These are phyloP conservation scores for Mycena galericulata DNA, from an alignment of 768 basidiomycete species.

Conservation along the genomic window DNA sequence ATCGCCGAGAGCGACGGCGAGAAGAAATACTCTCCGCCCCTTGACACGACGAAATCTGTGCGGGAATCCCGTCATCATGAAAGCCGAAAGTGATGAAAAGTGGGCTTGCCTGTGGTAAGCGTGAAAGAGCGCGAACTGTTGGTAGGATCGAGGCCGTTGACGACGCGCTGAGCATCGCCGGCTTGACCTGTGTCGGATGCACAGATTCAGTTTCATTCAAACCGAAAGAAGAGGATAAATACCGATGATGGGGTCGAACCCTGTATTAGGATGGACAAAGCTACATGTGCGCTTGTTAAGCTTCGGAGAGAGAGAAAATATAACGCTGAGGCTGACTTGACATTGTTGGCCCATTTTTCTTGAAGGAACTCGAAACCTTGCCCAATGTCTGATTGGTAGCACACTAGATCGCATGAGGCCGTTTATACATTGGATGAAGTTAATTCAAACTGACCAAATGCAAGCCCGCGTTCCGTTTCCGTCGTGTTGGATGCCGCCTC, in stretches of 20 bases:
- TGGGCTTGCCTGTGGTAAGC: constrained; percentile 19
- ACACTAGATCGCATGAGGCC: constrained; percentile 3
- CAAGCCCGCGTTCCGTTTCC: constrained; percentile 27
- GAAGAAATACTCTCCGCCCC: constrained; percentile 30
- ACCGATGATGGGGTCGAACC: constrained; percentile 20
- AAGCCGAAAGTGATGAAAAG: neutral
- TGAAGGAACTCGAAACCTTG: constrained; percentile 33
- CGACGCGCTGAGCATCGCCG: constrained; percentile 12
- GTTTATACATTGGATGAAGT: too few species aligned
- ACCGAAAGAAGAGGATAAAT: neutral
- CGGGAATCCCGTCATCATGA: neutral
- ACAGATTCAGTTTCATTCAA: too few species aligned
- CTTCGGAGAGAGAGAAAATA: neutral
- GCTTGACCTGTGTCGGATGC: neutral
- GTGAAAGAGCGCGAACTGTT: neutral
- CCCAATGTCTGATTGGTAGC: constrained; percentile 25
- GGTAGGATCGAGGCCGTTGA: constrained; percentile 28
- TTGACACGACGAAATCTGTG: constrained; percentile 15
- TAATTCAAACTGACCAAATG: constrained; percentile 24
- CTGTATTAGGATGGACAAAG: constrained; percentile 9
- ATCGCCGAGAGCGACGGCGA: constrained; percentile 25
- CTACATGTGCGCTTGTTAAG: neutral
- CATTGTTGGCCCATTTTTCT: constrained; percentile 29
- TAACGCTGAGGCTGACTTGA: constrained; percentile 1
- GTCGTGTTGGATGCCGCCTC: constrained; percentile 25